These are phyloP conservation scores for Fusarium sublunatum DNA, from an alignment of 2,329 filamentous ascomycete genomes.

Conservation along the genomic window DNA sequence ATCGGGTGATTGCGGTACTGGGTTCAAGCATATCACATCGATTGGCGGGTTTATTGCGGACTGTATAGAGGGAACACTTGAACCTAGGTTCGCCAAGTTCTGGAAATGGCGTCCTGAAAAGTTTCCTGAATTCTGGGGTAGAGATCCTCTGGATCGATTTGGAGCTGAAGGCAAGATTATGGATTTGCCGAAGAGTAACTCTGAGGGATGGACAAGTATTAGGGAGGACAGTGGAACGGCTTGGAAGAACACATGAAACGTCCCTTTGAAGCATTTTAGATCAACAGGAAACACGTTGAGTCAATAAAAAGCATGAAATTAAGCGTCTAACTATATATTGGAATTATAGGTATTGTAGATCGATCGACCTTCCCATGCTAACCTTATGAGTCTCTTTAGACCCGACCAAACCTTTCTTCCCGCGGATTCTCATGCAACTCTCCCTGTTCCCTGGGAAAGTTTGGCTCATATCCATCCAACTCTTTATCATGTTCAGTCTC, in stretches of 20 bases:
- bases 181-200: neutral
- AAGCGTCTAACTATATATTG: no score
- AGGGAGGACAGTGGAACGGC: neutral
- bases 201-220: conserved; percentile 15
- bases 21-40: conserved; percentile 32
- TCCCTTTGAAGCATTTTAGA: no score
- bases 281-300: no score
- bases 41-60: conserved; percentile 25
- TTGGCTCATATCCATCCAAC: no score
- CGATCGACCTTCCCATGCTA: no score
- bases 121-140: conserved; percentile 19
- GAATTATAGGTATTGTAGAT: no score
- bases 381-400: neutral
- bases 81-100: conserved; percentile 20
- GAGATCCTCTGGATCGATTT: conserved; percentile 28
- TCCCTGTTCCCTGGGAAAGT: neutral
- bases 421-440: neutral
- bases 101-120: conserved; percentile 34
- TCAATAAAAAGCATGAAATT: no score
- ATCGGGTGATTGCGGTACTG: conserved; percentile 25
- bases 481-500: no score
- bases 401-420: neutral
- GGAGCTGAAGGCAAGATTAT: conserved; percentile 20
- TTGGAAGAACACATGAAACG: fast-evolving
- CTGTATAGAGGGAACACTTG: conserved; percentile 17